Evolutionary conservation across 495 filamentous ascomycete genomes (phyloP), one percentile per base, ranked within the genome.

Genomic region (Sporormia fimetaria): DNA sequence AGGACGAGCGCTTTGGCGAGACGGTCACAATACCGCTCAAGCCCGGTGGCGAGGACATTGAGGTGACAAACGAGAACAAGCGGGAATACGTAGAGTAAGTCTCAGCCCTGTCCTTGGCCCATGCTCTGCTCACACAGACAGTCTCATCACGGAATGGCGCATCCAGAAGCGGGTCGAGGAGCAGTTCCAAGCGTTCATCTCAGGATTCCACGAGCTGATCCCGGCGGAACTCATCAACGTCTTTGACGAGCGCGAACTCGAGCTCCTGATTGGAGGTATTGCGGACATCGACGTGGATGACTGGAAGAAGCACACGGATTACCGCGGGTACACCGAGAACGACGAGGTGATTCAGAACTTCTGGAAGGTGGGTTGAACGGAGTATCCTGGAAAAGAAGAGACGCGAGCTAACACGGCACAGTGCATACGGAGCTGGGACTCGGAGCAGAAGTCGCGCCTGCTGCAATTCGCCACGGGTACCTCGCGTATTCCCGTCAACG

Each of bases 231-330:
- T 99, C 21, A 87, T 99, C 61, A 95, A 94, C 52, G 90, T 99
- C 31, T 99, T 99, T 56, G 90, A 99, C 56, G 90, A 96, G 68
- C 81, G 90, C 40, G 90, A 99, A 61, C 67, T 99, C 33, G 90
- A 99, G 63, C 65, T 99, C 52, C 68, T 99, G 49, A 96, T 99
- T 58, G 90, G 90, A 47, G 90, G 90, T 70, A 99, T 99, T 57
- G 92, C 90, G 30, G 90, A 99, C 60, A 99, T 99, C 52, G 90
- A 99, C 56, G 92, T 99, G 14, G 90, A 96, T 33, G 90, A 99
- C 62, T 99, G 90, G 90, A 99, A 99, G 79, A 99, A 99, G 67
- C 90, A 99, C 66, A 99, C 90, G n/a, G 90, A 99, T 58, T 99
- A 99, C 65, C 78, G 90, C 44, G 90, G 90, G n/a, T 99, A 99